phyloP scores from a whole-genome alignment of 2,329 filamentous ascomycete species.

The Zopfia rhizophila region DNA sequence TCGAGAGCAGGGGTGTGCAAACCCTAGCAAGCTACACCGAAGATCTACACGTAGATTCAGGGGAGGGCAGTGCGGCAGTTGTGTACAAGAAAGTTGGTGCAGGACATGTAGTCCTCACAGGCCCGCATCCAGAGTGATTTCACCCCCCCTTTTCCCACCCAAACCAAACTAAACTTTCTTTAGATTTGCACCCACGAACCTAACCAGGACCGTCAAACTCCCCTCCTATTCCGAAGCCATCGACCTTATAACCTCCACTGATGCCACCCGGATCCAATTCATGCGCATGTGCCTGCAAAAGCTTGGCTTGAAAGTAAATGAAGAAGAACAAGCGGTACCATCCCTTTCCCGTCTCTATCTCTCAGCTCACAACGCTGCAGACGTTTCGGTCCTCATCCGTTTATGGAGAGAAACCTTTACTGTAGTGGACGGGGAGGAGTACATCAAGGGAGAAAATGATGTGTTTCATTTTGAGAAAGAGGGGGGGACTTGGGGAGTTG shows the following conservation, averaged over 20 bases:
- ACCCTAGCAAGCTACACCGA: conserved; percentile 84
- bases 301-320: conserved; percentile 81
- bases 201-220: conserved; percentile 73
- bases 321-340: conserved; percentile 75
- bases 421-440: conserved; percentile 73
- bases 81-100: conserved; percentile 86
- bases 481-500: conserved; percentile 56
- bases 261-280: conserved; percentile 76
- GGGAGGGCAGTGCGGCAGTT: conserved; percentile 78
- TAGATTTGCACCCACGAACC: conserved; percentile 84
- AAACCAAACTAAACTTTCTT: conserved; percentile 25
- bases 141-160: conserved; percentile 8
- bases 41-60: conserved; percentile 78
- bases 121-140: conserved; percentile 89
- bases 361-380: conserved; percentile 72
- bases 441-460: conserved; percentile 83
- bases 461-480: conserved; percentile 81
- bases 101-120: conserved; percentile 81
- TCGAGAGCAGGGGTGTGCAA: conserved; percentile 74
- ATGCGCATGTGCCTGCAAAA: conserved; percentile 82
- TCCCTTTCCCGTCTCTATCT: conserved; percentile 85
- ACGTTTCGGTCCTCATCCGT: conserved; percentile 74
- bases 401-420: conserved; percentile 73
- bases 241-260: conserved; percentile 72
- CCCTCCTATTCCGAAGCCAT: conserved; percentile 78